phyloP scores from a whole-genome alignment of 2,329 filamentous ascomycete genomes.

The Colletotrichum neosansevieriae region DNA sequence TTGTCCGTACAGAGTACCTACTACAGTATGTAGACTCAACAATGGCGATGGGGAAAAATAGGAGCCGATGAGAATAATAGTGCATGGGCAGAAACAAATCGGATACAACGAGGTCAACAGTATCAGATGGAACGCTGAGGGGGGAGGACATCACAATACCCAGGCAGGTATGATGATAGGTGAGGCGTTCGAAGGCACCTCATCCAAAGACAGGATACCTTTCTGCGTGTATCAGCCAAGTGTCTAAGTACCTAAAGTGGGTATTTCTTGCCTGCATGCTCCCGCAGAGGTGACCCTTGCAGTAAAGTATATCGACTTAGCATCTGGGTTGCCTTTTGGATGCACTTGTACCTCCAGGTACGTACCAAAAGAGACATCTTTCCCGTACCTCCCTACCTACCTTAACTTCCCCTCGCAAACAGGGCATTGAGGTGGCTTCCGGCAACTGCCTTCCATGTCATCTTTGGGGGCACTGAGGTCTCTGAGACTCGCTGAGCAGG shows the following conservation, averaged over 20 bases:
- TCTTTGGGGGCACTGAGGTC: constrained; percentile 18
- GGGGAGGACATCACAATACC: too few species aligned
- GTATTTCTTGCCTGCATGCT: not conserved
- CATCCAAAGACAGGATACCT: not conserved
- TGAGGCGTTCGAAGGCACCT: not conserved
- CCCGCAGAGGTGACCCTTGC: not conserved
- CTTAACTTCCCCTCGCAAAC: constrained; percentile 20
- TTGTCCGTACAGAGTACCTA: not conserved
- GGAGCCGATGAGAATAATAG: not conserved
- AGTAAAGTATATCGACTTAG: not conserved
- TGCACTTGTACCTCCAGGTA: not conserved
- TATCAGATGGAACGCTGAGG: not conserved
- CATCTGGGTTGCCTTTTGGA: not conserved
- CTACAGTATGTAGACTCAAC: not conserved
- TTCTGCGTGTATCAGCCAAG: not conserved
- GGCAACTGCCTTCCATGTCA: constrained; percentile 20
- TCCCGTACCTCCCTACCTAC: not conserved
- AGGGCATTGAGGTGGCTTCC: constrained; percentile 20
- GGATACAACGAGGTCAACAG: not conserved
- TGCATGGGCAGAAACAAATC: constrained; percentile 1
- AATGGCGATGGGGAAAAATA: not conserved
- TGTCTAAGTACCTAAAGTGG: constrained; percentile 7
- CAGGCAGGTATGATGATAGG: too few species aligned
- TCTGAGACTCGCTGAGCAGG: constrained; percentile 32
- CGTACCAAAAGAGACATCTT: not conserved